A percentile compares a stretch with the other conserved stretches of the same genome.
Evolutionary conservation across 345 rosid species (phyloP).

Genomic region (Cochlearia excelsa): DNA sequence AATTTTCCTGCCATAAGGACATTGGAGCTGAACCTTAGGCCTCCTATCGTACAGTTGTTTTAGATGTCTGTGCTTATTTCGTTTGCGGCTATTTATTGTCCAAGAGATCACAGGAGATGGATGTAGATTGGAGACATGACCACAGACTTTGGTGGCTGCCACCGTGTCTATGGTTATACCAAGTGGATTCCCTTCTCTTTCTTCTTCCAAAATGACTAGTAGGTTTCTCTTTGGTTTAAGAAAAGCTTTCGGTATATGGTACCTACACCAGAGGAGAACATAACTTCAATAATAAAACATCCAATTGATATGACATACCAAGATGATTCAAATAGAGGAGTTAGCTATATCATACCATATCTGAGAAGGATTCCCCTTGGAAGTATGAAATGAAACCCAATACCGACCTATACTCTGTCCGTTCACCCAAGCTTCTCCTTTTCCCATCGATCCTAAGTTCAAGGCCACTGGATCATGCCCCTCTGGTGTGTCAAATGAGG

Average conservation of each 20-base stretch:
- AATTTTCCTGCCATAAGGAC: constrained; percentile 39
- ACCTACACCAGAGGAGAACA: constrained; percentile 37
- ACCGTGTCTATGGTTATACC: constrained; percentile 49
- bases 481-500: constrained; percentile 55
- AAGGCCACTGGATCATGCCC: constrained; percentile 57
- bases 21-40: constrained; percentile 40
- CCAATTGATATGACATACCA: not conserved
- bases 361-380: constrained; percentile 61
- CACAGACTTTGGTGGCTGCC: constrained; percentile 35
- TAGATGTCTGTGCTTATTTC: constrained; percentile 4
- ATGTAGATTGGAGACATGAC: constrained; percentile 36
- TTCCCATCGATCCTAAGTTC: constrained; percentile 71
- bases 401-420: constrained; percentile 79
- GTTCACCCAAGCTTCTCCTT: constrained; percentile 83
- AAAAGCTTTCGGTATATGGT: constrained; percentile 55
- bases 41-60: constrained; percentile 26
- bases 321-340: not conserved
- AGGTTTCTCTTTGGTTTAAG: constrained; percentile 45
- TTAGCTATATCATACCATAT: constrained; percentile 44
- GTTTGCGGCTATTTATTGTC: constrained; percentile 25
- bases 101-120: constrained; percentile 29
- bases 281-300: constrained; percentile 1
- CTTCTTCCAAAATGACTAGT: constrained; percentile 54
- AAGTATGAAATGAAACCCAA: constrained; percentile 61
- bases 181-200: constrained; percentile 49